Evolutionary conservation across 2,329 filamentous ascomycete species (phyloP), one percentile per base, ranked within the genome.

Genomic region (Beauveria varroae): DNA sequence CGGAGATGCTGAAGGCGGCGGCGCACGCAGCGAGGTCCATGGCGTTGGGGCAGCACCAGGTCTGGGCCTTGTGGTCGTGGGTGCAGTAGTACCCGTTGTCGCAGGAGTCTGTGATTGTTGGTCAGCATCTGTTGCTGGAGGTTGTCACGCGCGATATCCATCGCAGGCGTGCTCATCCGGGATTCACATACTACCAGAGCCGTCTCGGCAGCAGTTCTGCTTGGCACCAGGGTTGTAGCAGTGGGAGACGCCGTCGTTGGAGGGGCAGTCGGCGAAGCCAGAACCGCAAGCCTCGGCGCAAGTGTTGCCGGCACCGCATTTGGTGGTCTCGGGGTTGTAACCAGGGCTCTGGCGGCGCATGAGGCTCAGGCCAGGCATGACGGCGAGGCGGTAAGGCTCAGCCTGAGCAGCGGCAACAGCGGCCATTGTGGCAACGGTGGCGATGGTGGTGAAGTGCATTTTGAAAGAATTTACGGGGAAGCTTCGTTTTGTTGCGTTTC

Each of bases 11-110:
- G 58, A 81, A 82, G 37, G 78, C 76, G 57, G 74, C 72, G 61
- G 85, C 84, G 72, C 85, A 88, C 51, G 80, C 72, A 28, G 72
- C 72, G 54, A 86, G 75, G 64, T 79, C 75, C 76, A 82, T 76
- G 63, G 74, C 76, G 49, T 85, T 73, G 47, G 83, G 83, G 73
- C 85, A 88, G 77, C 85, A 88, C 76, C 81, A 81, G 40, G 84
- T 86, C 61, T 78, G 74, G 59, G 73, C 71, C 50, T 71, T 67
- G 57, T 72, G 70, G 69, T 86, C 79, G 65, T 79, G 75, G n/a
- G 82, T 79, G 75, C 86, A 88, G 77, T 82, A 87, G 76, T 81
- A 88, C 55, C 82, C 83, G 18, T 73, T 70, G 37, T 84, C 79
- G 71, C 85, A 88, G 37, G 84, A 83, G 72, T 84, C 84, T 86